A percentile compares a stretch with the other conserved stretches of the same genome.
phyloP scores from a whole-genome alignment of 192 early-diverging fungal genomes.

The Cladochytrium replicatum region DNA sequence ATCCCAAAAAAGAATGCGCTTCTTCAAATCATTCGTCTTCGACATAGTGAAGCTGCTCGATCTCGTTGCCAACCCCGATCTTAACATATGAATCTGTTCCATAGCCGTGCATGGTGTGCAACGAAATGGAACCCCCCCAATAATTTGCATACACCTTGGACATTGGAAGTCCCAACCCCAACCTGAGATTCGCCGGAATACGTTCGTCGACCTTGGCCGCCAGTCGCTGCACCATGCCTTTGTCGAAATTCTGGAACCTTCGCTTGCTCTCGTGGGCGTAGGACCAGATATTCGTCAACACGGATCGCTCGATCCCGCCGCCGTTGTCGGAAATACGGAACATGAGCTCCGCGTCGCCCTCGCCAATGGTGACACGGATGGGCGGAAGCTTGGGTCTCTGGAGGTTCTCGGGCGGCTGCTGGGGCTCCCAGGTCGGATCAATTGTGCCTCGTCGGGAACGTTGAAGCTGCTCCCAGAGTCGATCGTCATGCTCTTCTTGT shows the following conservation, averaged over 20 bases:
- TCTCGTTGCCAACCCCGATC: constrained; percentile 59
- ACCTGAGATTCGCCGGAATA: constrained; percentile 17
- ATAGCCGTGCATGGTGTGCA: constrained; percentile 75
- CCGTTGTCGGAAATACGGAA: constrained; percentile 93
- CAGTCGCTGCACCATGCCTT: constrained; percentile 66
- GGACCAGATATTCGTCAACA: constrained; percentile 71
- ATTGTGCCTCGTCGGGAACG: not conserved
- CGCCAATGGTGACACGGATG: constrained; percentile 75
- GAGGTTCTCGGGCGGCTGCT: constrained; percentile 2
- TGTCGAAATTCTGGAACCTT: constrained; percentile 50
- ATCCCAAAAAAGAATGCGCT: too few species aligned
- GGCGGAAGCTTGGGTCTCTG: constrained; percentile 49
- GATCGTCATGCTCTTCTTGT: constrained; percentile 2
- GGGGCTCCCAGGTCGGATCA: not conserved
- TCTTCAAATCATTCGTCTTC: too few species aligned
- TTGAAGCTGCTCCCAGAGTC: not conserved
- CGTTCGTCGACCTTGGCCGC: constrained; percentile 66
- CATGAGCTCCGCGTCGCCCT: constrained; percentile 60
- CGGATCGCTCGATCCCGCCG: constrained; percentile 64
- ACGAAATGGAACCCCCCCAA: constrained; percentile 81
- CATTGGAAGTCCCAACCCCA: constrained; percentile 91
- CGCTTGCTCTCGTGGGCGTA: constrained; percentile 58
- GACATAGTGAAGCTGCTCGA: constrained; percentile 49
- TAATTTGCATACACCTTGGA: constrained; percentile 86
- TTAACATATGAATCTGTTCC: constrained; percentile 88